Base-by-base conservation (phyloP, 495 filamentous ascomycete genomes). In the Opeltia flavorubescens region DNA sequence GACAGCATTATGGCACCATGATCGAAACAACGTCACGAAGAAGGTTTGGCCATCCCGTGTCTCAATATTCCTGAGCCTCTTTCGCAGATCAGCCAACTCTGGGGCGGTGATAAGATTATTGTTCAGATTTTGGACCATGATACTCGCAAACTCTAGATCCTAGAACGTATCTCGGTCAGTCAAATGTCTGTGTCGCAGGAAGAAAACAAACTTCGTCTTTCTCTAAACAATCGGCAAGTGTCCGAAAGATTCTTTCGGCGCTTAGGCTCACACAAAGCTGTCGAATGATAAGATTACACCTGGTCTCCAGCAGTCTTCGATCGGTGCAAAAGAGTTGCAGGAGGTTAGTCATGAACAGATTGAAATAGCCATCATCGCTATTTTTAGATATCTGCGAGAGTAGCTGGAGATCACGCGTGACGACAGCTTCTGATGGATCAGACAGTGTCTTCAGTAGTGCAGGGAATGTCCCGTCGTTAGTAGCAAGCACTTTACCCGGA, bases 81-180 rank as follows among this genome's bases (percentile, higher is more conserved):
- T 95, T 38, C 93, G 75, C 36, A 99, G 68, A 43, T 95, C 93
- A 0, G 86, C 78, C 27, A 99, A 70, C 58, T 99, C 88, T 0
- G 93, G 93, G 0, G 93, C 93, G 9, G 93, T 99, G 53, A 96
- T 96, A 17, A 99, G 74, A 53, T 96, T 99, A 57, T 99, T 99
- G 64, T 99, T 99, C 36, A 99, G 70, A 61, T 96, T 95, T 58
- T 96, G 93, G 23, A 99, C 87, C 93, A 99, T 99, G 55, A 96
- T 99, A 53, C 89, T 95, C 15, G 93, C 88, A 62, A 99, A 99
- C 59, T 96, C 93, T 27, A 95, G 73, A 59, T 99, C 91, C 68
- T 78, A 39, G n/a, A n/a, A n/a, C n/a, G n/a, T n/a, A n/a, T n/a
- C n/a, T n/a, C n/a, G n/a, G n/a, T n/a, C n/a, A n/a, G n/a, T n/a